A percentile compares a stretch with the other conserved stretches of the same genome.
Conservation (phyloP, 495 filamentous ascomycete genomes). For the Neurospora tetrasperma region DNA sequence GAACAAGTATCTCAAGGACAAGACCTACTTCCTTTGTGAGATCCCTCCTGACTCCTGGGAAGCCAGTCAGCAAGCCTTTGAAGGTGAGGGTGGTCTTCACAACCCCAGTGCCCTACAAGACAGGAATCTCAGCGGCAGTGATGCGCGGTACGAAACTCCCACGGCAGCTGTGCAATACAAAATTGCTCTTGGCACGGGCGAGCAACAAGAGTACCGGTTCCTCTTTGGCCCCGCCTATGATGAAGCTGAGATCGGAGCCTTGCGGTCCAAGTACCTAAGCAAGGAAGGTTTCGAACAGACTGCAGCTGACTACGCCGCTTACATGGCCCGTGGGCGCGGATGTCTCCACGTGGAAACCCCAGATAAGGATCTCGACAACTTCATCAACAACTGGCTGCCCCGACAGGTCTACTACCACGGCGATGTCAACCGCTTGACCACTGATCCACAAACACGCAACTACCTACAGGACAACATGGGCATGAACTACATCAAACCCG, state of each 20-base stretch:
- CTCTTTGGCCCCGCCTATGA: constrained; percentile 45
- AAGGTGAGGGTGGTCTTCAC: constrained; percentile 47
- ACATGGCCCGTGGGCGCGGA: constrained; percentile 39
- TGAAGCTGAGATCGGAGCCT: constrained; percentile 36
- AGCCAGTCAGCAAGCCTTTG: constrained; percentile 39
- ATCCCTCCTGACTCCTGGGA: constrained; percentile 41
- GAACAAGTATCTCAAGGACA: constrained; percentile 47
- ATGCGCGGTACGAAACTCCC: constrained; percentile 46
- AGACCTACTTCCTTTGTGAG: constrained; percentile 47
- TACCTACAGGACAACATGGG: constrained; percentile 52
- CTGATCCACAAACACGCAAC: constrained; percentile 48
- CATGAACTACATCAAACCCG: constrained; percentile 47
- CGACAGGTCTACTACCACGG: constrained; percentile 49
- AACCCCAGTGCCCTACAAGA: constrained; percentile 33
- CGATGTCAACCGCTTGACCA: constrained; percentile 47
- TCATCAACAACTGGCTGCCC: constrained; percentile 49
- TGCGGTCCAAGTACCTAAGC: constrained; percentile 40
- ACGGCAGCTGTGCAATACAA: constrained; percentile 45
- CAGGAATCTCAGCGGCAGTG: constrained; percentile 28
- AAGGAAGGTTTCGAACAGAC: constrained; percentile 36
- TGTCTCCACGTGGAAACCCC: constrained; percentile 44
- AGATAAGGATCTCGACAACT: constrained; percentile 45
- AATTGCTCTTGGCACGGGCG: constrained; percentile 24
- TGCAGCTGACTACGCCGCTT: constrained; percentile 35
- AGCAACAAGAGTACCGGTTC: constrained; percentile 40